Evolutionary conservation across 768 basidiomycete genomes (phyloP), one percentile per base, ranked within the genome.

Genomic region (Leccinum ochraceum): DNA sequence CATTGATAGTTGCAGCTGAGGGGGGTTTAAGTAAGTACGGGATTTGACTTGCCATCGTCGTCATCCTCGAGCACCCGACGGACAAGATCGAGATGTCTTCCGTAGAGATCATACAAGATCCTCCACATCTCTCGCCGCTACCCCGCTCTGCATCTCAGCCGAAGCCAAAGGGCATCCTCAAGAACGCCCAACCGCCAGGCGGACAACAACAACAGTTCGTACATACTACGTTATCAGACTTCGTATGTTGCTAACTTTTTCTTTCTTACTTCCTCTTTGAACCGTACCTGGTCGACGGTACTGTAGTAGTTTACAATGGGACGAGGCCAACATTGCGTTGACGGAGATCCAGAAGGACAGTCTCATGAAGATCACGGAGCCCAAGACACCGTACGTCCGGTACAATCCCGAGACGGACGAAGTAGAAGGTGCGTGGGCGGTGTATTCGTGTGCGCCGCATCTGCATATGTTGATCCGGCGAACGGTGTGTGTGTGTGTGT

Each of bases 291-390:
- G 49, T 49, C 13, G 22, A 22, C 13, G 20, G 3, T 11, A 64
- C 22, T 61, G 8, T 57, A 81, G 83, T 65, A 95, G 88, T 67
- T 71, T 97, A 69, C 91, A 92, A 70, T 98, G 95, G 95, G 95
- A 98, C 70, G 95, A 98, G 69, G 92, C 86, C 72, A 98, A 97
- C 71, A 81, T 98, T 37, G 92, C 92, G 26, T 75, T 92, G 69
- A 97, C 95, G 1, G 95, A 98, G 76, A 87, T 94, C 65, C 86
- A 90, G 81, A 96, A 96, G 75, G 94, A 96, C 69, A 95, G 92
- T 64, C 79, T 94, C 71, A 98, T 97, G 95, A 98, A 97, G 85
- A 98, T 98, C 70, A 94, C 92, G 3, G 95, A 98, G 70, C 95
- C 95, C 56, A 98, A 98, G 83, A 98, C 95, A 10, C 95, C 95